Conservation (phyloP, 129 eudicot species). For the Logfia minima region DNA sequence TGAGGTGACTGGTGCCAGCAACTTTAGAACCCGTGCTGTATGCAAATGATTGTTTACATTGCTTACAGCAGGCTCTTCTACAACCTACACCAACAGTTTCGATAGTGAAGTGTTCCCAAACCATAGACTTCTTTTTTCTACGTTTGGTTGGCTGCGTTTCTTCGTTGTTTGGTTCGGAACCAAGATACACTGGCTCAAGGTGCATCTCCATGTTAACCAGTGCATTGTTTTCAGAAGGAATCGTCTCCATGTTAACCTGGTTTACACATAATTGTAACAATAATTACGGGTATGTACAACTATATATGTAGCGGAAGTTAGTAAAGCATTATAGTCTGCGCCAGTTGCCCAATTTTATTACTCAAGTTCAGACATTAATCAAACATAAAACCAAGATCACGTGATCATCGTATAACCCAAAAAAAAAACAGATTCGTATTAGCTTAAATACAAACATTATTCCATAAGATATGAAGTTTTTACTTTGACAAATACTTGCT, state of each 20-base stretch:
- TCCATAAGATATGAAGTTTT: not conserved
- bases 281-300: not conserved
- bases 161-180: slow-evolving; percentile 28
- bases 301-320: not conserved
- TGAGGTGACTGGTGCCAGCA: slow-evolving; percentile 96
- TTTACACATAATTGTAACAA: slow-evolving; percentile 6
- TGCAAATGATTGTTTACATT: slow-evolving; percentile 92
- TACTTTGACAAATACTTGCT: not conserved
- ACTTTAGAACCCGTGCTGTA: slow-evolving; percentile 94
- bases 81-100: slow-evolving; percentile 65
- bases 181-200: slow-evolving; percentile 41
- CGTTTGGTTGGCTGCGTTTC: slow-evolving; percentile 53
- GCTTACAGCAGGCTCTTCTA: slow-evolving; percentile 86
- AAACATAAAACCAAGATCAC: not conserved
- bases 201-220: slow-evolving; percentile 47
- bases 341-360: too few relatives aligned
- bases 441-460: not conserved
- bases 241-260: slow-evolving; percentile 38
- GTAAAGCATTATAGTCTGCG: not conserved
- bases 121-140: slow-evolving; percentile 86
- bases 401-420: not conserved
- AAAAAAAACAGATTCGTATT: not conserved
- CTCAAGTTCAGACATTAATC: not conserved
- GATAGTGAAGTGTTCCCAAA: slow-evolving; percentile 96
- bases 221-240: slow-evolving; percentile 38